Conservation (phyloP, 257 asterid genomes). For the Gardenia jasminoides region DNA sequence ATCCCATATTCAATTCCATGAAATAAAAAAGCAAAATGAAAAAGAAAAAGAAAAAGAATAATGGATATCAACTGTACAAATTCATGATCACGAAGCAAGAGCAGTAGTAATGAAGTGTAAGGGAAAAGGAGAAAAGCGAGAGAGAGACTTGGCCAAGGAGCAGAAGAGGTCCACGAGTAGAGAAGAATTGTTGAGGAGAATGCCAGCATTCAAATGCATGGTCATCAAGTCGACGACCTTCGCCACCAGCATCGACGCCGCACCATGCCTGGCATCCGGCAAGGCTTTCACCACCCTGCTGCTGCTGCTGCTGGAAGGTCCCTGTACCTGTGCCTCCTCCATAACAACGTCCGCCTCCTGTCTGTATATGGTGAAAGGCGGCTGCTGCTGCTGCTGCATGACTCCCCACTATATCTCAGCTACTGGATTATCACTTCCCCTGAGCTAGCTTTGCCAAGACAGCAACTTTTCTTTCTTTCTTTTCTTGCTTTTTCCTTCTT, state of each 20-base stretch:
- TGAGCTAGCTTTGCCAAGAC: no score
- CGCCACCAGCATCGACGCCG: neutral
- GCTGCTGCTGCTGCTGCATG: no score
- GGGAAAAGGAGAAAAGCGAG: neutral
- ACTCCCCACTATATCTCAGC: no score
- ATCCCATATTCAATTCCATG: no score
- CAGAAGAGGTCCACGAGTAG: slow-evolving; percentile 6
- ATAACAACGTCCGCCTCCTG: neutral
- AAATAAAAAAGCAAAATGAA: no score
- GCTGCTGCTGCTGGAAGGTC: neutral
- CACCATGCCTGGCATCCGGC: neutral
- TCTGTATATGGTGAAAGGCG: neutral
- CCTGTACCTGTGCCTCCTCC: neutral
- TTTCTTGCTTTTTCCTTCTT: no score
- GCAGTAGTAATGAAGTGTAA: neutral
- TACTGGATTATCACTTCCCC: no score
- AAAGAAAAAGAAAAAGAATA: no score
- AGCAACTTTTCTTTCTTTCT: no score
- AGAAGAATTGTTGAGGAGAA: neutral
- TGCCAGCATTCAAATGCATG: neutral
- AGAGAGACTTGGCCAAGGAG: slow-evolving; percentile 17
- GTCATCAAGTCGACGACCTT: neutral
- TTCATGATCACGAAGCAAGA: neutral
- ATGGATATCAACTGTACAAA: neutral
- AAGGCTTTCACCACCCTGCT: neutral